Conservation (phyloP, 257 asterid species). For the Perilla frutescens region DNA sequence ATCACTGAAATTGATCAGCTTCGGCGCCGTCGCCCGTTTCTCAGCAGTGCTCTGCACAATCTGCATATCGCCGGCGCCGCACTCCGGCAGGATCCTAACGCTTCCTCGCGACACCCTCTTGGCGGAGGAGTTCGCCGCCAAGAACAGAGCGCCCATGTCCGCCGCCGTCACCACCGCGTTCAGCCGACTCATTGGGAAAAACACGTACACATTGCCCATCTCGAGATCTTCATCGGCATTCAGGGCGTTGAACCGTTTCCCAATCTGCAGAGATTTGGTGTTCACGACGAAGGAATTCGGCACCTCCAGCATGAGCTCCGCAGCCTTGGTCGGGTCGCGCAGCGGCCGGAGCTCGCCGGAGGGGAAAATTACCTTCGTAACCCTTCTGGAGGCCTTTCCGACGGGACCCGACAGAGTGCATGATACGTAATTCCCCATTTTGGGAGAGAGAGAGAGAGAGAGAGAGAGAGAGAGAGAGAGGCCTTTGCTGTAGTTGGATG, state of each 20-base stretch:
- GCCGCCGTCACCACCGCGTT: slow-evolving; percentile 66
- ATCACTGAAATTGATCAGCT: slow-evolving; percentile 60
- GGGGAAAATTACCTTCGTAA: slow-evolving; percentile 57
- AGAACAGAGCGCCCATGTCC: slow-evolving; percentile 70
- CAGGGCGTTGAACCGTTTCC: slow-evolving; percentile 68
- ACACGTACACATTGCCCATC: slow-evolving; percentile 59
- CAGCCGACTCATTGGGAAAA: slow-evolving; percentile 76
- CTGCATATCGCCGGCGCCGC: slow-evolving; percentile 29
- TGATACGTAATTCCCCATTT: slow-evolving; percentile 57
- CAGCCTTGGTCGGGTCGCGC: slow-evolving; percentile 50
- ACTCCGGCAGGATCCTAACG: slow-evolving; percentile 64
- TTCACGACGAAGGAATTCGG: slow-evolving; percentile 69
- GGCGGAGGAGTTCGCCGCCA: slow-evolving; percentile 63
- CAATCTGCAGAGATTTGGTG: slow-evolving; percentile 64
- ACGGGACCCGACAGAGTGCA: slow-evolving; percentile 45
- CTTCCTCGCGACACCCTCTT: slow-evolving; percentile 51
- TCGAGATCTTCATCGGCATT: slow-evolving; percentile 91
- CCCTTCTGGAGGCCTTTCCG: slow-evolving; percentile 39
- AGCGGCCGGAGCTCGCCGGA: slow-evolving; percentile 57
- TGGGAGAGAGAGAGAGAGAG: neutral
- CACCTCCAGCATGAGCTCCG: slow-evolving; percentile 61
- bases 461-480: neutral
- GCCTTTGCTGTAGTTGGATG: neutral
- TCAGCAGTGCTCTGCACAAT: slow-evolving; percentile 22
- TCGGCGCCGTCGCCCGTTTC: slow-evolving; percentile 41